These are phyloP conservation scores for Paracorniculantispora psalliotae DNA, from an alignment of 2,329 filamentous ascomycete genomes.

Conservation along the genomic window DNA sequence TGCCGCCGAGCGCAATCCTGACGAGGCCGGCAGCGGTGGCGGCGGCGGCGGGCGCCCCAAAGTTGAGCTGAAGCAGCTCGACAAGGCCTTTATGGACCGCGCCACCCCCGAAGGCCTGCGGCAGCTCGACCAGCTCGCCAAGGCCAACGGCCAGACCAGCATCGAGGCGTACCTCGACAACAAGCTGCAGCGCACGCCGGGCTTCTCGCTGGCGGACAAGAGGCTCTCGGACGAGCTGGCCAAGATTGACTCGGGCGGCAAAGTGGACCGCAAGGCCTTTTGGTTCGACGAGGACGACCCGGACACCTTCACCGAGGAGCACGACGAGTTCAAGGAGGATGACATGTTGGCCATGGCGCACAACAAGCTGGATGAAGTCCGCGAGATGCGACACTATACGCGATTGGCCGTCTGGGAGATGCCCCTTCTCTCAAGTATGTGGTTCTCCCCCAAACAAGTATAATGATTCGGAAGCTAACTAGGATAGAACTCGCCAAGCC, in stretches of 20 bases:
- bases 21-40: slow-evolving; percentile 18
- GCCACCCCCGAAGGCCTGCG: slow-evolving; percentile 28
- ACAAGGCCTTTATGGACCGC: slow-evolving; percentile 25
- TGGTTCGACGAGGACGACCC: slow-evolving; percentile 48
- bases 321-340: slow-evolving; percentile 67
- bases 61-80: slow-evolving; percentile 27
- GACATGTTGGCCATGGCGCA: slow-evolving; percentile 82
- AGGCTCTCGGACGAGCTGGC: slow-evolving; percentile 27
- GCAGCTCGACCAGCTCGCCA: slow-evolving; percentile 32
- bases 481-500: slow-evolving; percentile 71
- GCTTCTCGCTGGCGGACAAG: slow-evolving; percentile 29
- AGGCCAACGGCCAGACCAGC: slow-evolving; percentile 28
- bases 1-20: slow-evolving; percentile 16
- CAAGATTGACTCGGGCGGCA: slow-evolving; percentile 27
- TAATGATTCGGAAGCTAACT: too few relatives aligned
- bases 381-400: slow-evolving; percentile 84
- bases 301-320: slow-evolving; percentile 46
- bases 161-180: slow-evolving; percentile 30
- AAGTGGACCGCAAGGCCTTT: slow-evolving; percentile 35
- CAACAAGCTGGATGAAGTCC: slow-evolving; percentile 78
- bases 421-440: slow-evolving; percentile 81
- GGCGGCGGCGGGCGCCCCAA: slow-evolving; percentile 21
- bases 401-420: slow-evolving; percentile 92
- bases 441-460: neutral
- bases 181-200: slow-evolving; percentile 24